phyloP scores from a whole-genome alignment of 176 grass and related monocot genomes.

The Carex cristatella region DNA sequence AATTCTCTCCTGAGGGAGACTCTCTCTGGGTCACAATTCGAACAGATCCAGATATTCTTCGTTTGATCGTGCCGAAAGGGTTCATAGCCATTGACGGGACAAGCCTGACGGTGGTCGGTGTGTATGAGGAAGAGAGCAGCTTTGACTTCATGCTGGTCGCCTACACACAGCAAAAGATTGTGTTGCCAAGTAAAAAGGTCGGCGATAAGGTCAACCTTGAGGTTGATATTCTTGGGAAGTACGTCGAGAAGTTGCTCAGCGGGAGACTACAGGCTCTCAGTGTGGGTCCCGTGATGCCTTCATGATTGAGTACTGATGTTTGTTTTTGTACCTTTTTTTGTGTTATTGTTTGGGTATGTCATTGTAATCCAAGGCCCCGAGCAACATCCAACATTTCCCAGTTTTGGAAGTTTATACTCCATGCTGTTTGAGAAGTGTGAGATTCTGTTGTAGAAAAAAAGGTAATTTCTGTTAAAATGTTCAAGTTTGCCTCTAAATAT shows the following conservation, averaged over 20 bases:
- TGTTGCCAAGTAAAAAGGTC: conserved; percentile 72
- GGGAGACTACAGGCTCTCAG: conserved; percentile 42
- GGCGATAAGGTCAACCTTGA: conserved; percentile 90
- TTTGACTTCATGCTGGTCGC: conserved; percentile 96
- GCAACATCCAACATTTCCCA: neutral
- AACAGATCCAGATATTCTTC: conserved; percentile 50
- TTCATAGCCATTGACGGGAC: conserved; percentile 87
- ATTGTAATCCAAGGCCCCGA: neutral
- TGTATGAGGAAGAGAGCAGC: conserved; percentile 56
- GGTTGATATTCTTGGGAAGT: conserved; percentile 89
- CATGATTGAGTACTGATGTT: neutral
- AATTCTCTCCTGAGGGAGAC: conserved; percentile 66
- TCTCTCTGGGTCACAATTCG: conserved; percentile 84
- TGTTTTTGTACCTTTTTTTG: neutral
- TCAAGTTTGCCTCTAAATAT: no score
- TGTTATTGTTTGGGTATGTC: neutral
- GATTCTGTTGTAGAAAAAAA: neutral
- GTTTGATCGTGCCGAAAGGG: conserved; percentile 81
- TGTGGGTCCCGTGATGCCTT: neutral
- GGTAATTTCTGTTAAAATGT: neutral
- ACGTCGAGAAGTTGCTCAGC: conserved; percentile 73
- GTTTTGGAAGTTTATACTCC: neutral
- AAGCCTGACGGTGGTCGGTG: conserved; percentile 70
- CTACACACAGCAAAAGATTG: conserved; percentile 90
- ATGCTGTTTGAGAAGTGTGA: neutral